Evolutionary conservation across 78 protist species (phyloP).

Genomic region (Paulinella micropora): DNA sequence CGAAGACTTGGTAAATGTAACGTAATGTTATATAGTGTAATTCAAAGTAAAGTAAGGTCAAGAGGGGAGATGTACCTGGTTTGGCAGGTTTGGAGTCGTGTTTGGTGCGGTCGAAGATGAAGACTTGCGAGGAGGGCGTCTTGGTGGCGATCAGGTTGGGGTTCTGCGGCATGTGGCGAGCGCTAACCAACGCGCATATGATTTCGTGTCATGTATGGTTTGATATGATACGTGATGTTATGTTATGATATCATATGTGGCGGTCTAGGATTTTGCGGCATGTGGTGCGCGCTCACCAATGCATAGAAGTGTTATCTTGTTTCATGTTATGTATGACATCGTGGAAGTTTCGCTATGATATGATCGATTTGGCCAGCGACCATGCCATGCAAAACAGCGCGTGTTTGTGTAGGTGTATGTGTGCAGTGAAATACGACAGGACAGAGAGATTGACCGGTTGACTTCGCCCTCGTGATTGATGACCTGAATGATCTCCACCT

Average conservation of each 20-base stretch:
- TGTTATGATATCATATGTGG: background rate
- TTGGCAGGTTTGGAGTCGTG: conserved; percentile 51
- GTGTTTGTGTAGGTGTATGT: too few species aligned
- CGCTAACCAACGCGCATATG: conserved; percentile 11
- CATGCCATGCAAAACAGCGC: too few species aligned
- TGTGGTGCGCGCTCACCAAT: too few species aligned
- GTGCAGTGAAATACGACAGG: too few species aligned
- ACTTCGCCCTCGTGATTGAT: conserved; percentile 83
- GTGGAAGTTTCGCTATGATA: too few species aligned
- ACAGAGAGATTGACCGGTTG: conserved; percentile 53
- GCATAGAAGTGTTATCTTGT: too few species aligned
- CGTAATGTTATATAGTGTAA: too few species aligned
- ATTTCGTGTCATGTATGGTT: background rate
- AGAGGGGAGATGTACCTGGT: background rate
- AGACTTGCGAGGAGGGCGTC: conserved; percentile 60
- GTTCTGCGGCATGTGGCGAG: conserved; percentile 82
- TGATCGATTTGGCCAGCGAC: too few species aligned
- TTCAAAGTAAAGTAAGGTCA: too few species aligned
- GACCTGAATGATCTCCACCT: conserved; percentile 41
- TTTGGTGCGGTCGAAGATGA: conserved; percentile 67
- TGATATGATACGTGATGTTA: background rate
- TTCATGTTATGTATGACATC: too few species aligned
- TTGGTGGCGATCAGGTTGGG: conserved; percentile 80
- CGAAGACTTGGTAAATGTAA: background rate
- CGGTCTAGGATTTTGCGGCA: too few species aligned